Base-by-base conservation (phyloP, 164 flowering plant species). In the Piper longum region DNA sequence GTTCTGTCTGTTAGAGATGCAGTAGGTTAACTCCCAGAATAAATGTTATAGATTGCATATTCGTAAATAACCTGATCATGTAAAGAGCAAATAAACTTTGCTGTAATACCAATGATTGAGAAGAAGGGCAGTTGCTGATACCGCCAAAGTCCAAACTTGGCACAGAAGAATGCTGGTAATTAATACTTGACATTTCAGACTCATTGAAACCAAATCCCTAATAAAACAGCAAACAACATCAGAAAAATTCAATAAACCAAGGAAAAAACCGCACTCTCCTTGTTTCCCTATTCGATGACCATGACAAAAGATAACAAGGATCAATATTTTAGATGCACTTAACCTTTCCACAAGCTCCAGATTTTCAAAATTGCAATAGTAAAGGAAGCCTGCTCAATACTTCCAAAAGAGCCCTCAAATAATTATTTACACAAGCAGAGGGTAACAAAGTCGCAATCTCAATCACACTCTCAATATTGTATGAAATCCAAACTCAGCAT, bases 361-460 rank as follows among this genome's bases (percentile, higher is more conserved):
- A 43, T 70, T 61, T 62, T 81, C 75, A 57, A 42, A 68, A 52
- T 42, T 74, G 59, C 66, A 72, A 57, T 60, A 64, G 59, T 39
- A 65, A 62, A 39, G 12, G 64, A 57, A 64, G 63, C 48, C 54
- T 51, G 66, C 69, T 78, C 57, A 67, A 63, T 63, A 57, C 64
- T 63, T 40, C 64, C 74, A 62, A 3, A 56, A 64, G 81, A 66
- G 69, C 77, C 80, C 64, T 74, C 84, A 76, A 91, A 91, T 26
- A 19, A 93, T 86, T 80, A 79, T 84, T 96, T 95, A 86, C 56
- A 75, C 56, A 92, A 88, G 82, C 62, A 16, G 16, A 64, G 13
- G 61, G 62, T 2, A 60, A 9, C 4, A 56, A 17, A 7, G 2
- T 7, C 19, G 4, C 19, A 56, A 56, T 7, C 19, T n/a, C 19